Base-by-base conservation (phyloP, 495 filamentous ascomycete genomes). In the Glarea lozoyensis region DNA sequence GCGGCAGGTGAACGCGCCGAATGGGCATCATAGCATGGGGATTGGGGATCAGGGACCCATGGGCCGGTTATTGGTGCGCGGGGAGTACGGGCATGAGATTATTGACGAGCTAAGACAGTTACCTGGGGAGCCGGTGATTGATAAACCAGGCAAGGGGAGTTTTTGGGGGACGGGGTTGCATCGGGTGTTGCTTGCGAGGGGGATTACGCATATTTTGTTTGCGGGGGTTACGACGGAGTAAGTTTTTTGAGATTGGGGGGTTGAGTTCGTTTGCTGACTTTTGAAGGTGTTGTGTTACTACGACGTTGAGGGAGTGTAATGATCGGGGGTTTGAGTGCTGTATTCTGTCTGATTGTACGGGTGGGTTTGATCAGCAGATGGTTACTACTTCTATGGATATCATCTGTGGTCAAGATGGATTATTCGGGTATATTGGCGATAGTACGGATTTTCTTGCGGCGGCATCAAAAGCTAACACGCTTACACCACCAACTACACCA, bases 291-390 rank as follows among this genome's bases (percentile, higher is more conserved):
- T 85, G 80, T 46, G 79, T 86, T 4, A 75, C 72, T 15, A 80
- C 74, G 1, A 85, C 81, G 1, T 66, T 85, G 44, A 67, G 81
- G 35, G 83, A 86, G 50, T 80, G 79, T 38, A 82, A 81, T 55
- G 83, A 85, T 57, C 75, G 82, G 10, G 83, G 82, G 0, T 86
- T 79, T 51, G 81, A 86, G 47, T 86, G 81, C 61, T 71, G 73
- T 63, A 55, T 56, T 1, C 40, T 68, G 53, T 64, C 59, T 15
- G 50, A 63, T 46, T 63, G 63, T 36, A 63, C 57, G 11, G 60
- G 57, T n/a, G 61, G 59, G 0, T 64, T 63, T 35, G 58, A 64
- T 41, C 47, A 47, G 10, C 55, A 61, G 29, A 58, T 55, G 35
- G 60, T 63, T 12, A 56, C 55, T 12, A 62, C 57, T 1, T 54